These are phyloP conservation scores for Bidens hawaiensis DNA, from an alignment of 140 eudicot species.

Conservation along the genomic window DNA sequence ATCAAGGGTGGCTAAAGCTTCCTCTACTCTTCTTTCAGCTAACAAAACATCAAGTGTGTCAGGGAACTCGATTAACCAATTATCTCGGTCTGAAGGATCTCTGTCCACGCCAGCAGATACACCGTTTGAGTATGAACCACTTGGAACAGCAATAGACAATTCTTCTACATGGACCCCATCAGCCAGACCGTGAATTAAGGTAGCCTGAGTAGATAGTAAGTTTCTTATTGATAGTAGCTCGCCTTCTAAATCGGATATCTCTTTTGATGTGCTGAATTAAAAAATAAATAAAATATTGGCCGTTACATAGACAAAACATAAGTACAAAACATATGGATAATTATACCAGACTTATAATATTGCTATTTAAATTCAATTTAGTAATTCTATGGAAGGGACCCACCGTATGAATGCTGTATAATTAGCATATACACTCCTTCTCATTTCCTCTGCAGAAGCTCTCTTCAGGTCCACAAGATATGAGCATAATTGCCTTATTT, in stretches of 20 bases:
- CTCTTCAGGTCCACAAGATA: conserved; percentile 89
- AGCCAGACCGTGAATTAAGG: conserved; percentile 83
- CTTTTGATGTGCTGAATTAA: conserved; percentile 92
- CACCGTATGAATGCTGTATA: conserved; percentile 96
- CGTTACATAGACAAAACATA: background rate
- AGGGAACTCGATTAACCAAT: conserved; percentile 83
- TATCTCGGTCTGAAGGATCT: conserved; percentile 85
- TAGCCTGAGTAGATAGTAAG: conserved; percentile 93
- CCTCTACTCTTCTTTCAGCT: conserved; percentile 98
- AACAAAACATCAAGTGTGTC: conserved; percentile 87
- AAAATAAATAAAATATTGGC: conserved; percentile 17
- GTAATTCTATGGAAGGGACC: conserved; percentile 17
- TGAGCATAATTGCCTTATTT: conserved; percentile 89
- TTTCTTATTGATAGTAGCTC: conserved; percentile 96
- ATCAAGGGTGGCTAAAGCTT: conserved; percentile 76
- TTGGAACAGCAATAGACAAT: conserved; percentile 43
- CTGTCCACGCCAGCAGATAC: conserved; percentile 40
- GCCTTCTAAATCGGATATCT: conserved; percentile 98
- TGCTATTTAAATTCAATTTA: background rate
- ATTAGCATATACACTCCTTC: conserved; percentile 97
- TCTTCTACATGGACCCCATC: conserved; percentile 87
- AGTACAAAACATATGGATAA: background rate
- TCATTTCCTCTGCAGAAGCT: conserved; percentile 99
- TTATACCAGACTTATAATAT: background rate
- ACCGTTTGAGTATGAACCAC: conserved; percentile 44